phyloP scores from a whole-genome alignment of 2,329 filamentous ascomycete genomes.

The Penicillium sp. region DNA sequence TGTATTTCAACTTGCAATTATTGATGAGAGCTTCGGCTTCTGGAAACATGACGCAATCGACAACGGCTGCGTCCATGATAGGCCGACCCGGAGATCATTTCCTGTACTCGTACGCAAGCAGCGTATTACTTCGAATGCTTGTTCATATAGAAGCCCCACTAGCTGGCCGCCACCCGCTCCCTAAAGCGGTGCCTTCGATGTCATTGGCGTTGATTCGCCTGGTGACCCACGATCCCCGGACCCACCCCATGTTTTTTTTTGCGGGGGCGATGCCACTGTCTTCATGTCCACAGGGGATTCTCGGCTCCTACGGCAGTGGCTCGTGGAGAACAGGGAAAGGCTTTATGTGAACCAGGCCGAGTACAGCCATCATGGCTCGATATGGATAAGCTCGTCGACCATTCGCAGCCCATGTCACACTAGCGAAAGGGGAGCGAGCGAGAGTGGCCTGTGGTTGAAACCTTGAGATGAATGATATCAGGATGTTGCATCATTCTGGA shows the following conservation, averaged over 20 bases:
- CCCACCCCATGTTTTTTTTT: conserved; percentile 9
- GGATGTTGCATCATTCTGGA: neutral
- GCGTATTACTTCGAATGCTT: conserved; percentile 10
- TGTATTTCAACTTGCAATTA: neutral
- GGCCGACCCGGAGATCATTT: conserved; percentile 10
- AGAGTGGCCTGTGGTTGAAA: neutral
- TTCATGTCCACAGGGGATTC: neutral
- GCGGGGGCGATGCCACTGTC: neutral
- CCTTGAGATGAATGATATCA: neutral
- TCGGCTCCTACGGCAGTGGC: neutral
- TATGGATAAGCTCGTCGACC: neutral
- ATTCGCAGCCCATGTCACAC: conserved; percentile 6
- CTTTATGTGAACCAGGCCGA: conserved; percentile 2
- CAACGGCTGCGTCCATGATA: conserved; percentile 1
- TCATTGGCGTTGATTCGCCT: conserved; percentile 10
- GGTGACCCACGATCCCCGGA: conserved; percentile 10
- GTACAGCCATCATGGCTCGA: neutral
- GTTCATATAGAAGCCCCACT: neutral
- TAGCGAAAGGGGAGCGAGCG: neutral
- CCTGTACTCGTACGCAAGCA: neutral
- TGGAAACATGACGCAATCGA: conserved; percentile 12
- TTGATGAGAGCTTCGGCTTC: neutral
- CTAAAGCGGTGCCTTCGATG: neutral
- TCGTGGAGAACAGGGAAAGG: neutral
- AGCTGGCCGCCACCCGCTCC: neutral